A percentile compares a stretch with the other conserved stretches of the same genome.
Evolutionary conservation across 768 basidiomycete genomes (phyloP).

Genomic region (Macrolepiota fuliginosa): DNA sequence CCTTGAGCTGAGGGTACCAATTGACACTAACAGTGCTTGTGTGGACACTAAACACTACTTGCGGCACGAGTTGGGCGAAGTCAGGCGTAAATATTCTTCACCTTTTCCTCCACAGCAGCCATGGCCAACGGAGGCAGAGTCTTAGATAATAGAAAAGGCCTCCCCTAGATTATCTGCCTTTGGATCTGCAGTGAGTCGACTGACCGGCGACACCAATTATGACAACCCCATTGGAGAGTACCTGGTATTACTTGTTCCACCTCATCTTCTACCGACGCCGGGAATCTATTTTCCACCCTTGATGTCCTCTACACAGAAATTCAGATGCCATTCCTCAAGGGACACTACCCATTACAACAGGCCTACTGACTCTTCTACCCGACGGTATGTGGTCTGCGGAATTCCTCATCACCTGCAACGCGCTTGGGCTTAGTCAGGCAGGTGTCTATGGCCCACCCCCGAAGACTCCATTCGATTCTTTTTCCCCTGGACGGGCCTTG

Average conservation of each 20-base stretch:
- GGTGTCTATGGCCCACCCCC: not conserved
- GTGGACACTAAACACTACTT: conserved; percentile 19
- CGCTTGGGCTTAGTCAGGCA: not conserved
- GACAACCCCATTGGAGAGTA: conserved; percentile 6
- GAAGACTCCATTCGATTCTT: not conserved
- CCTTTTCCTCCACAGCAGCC: not conserved
- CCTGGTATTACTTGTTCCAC: not conserved
- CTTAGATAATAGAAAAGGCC: conserved; percentile 15
- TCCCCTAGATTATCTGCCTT: conserved; percentile 26
- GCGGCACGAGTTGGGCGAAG: conserved; percentile 10
- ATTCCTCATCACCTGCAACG: not conserved
- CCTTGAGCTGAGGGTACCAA: not conserved
- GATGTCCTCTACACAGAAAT: conserved; percentile 12
- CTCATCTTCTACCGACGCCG: not conserved
- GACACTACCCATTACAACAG: not conserved
- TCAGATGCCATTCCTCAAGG: not conserved
- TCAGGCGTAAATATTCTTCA: conserved; percentile 1
- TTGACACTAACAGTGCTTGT: conserved; percentile 12
- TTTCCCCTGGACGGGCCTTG: not conserved
- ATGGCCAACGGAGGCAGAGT: conserved; percentile 19
- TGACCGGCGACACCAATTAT: conserved; percentile 15
- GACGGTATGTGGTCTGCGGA: too few relatives aligned
- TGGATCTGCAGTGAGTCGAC: conserved; percentile 20
- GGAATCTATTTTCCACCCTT: conserved; percentile 4
- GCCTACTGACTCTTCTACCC: not conserved